phyloP scores from a whole-genome alignment of 2,329 filamentous ascomycete genomes.

The Verticillium zaregamsianum region DNA sequence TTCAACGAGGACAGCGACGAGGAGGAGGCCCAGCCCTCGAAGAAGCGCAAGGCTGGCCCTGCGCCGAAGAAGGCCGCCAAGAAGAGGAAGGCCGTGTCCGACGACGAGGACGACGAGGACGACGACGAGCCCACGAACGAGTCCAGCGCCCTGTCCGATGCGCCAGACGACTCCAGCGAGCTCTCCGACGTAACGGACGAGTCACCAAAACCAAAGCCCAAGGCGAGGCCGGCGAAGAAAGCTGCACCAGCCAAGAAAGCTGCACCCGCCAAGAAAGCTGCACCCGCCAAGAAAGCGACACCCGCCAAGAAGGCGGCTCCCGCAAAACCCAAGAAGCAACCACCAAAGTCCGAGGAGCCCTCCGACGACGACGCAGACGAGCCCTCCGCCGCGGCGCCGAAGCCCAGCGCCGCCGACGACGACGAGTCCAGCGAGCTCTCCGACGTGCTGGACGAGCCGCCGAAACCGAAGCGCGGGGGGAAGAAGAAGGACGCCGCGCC shows the following conservation, averaged over 20 bases:
- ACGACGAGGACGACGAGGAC: not conserved
- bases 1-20: not conserved
- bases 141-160: not conserved
- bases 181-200: not conserved
- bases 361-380: slow-evolving; percentile 4
- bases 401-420: slow-evolving; percentile 11
- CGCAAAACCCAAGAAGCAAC: not conserved
- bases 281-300: not conserved
- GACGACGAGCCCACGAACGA: not conserved
- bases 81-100: not conserved
- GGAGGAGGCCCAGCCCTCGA: not conserved
- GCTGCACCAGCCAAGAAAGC: not conserved
- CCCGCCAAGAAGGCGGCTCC: not conserved
- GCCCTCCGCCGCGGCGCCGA: not conserved
- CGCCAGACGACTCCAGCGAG: not conserved
- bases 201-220: not conserved
- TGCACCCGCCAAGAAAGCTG: not conserved
- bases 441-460: slow-evolving; percentile 70
- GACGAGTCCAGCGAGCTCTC: slow-evolving; percentile 53
- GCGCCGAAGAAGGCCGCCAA: not conserved
- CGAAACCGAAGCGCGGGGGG: slow-evolving; percentile 43
- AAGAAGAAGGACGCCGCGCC: slow-evolving; percentile 45
- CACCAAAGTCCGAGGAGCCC: not conserved
- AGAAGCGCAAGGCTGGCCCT: slow-evolving; percentile 4
- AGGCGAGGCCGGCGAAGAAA: not conserved